Percentiles rank a stretch among this genome's conserved stretches.
These are phyloP conservation scores for Talaromyces pinophilus DNA, from an alignment of 2,329 filamentous ascomycete genomes.

Conservation along the genomic window DNA sequence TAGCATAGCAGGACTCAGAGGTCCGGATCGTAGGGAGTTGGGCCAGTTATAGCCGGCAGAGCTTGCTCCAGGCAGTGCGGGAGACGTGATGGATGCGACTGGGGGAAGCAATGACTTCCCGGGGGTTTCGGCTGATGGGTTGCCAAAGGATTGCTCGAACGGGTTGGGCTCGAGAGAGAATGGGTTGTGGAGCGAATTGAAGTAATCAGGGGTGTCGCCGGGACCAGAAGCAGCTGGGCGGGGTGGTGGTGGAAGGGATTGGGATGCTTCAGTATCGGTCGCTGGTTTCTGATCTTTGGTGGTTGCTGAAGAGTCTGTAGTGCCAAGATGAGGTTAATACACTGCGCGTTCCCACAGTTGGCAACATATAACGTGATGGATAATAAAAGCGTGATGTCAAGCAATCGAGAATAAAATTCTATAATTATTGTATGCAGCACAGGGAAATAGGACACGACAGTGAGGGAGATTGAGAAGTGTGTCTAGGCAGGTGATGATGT, in stretches of 20 bases:
- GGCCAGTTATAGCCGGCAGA: conserved; percentile 75
- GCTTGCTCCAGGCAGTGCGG: conserved; percentile 75
- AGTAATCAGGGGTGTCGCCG: conserved; percentile 67
- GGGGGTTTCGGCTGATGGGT: conserved; percentile 71
- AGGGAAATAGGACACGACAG: neutral
- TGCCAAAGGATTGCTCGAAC: conserved; percentile 91
- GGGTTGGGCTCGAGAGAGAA: conserved; percentile 81
- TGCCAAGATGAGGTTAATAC: conserved; percentile 8
- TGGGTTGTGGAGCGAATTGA: conserved; percentile 58
- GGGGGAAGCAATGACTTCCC: conserved; percentile 80
- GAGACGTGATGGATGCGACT: conserved; percentile 87
- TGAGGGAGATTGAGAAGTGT: neutral
- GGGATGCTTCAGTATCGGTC: conserved; percentile 36
- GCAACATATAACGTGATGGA: neutral
- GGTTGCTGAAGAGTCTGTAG: conserved; percentile 25
- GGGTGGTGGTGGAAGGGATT: conserved; percentile 70
- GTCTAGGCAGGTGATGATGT: neutral
- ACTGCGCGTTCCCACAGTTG: neutral
- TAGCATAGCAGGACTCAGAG: conserved; percentile 95
- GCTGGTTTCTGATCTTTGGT: conserved; percentile 38
- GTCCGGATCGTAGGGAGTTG: conserved; percentile 85
- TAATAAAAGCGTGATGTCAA: neutral
- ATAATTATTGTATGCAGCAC: neutral
- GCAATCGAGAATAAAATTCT: neutral
- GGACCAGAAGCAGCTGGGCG: conserved; percentile 56